Percentiles rank a stretch among this genome's conserved stretches.
These are phyloP conservation scores for Epichloe festucae DNA, from an alignment of 2,329 filamentous ascomycete genomes.

Conservation along the genomic window DNA sequence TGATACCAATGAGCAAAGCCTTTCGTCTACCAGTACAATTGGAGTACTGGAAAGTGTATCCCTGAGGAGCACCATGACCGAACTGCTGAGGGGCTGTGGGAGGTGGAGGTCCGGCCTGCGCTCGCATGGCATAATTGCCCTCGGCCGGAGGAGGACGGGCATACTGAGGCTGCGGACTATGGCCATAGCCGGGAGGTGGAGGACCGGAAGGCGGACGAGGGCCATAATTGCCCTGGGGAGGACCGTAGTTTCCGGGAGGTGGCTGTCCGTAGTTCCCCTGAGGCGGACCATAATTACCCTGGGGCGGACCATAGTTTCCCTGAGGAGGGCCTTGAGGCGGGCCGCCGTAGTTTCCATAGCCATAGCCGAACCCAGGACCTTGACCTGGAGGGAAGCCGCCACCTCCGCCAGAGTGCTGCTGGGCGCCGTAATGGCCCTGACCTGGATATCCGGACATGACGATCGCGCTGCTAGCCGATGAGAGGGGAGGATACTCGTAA, in stretches of 20 bases:
- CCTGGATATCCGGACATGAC: conserved; percentile 30
- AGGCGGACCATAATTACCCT: conserved; percentile 12
- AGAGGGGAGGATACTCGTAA: no score
- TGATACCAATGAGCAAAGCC: conserved; percentile 66
- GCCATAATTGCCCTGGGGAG: conserved; percentile 8
- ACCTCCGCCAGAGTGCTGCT: conserved; percentile 18
- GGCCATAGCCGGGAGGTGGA: conserved; percentile 3
- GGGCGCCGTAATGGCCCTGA: conserved; percentile 25
- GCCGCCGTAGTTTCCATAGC: conserved; percentile 17
- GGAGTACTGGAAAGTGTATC: conserved; percentile 64
- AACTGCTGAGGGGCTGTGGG: conserved; percentile 42
- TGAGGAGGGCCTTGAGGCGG: conserved; percentile 11
- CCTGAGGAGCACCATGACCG: conserved; percentile 53
- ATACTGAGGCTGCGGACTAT: conserved; percentile 3
- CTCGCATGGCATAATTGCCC: no score
- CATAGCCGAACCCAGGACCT: conserved; percentile 16
- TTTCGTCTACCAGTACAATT: conserved; percentile 62
- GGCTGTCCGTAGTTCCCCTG: conserved; percentile 7
- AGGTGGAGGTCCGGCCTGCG: conserved; percentile 25
- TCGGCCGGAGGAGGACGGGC: conserved; percentile 11
- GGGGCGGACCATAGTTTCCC: conserved; percentile 12
- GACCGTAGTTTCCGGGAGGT: conserved; percentile 6
- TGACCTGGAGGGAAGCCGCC: conserved; percentile 12
- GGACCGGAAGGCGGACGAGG: conserved; percentile 11
- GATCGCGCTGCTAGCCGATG: not conserved